phyloP scores from a whole-genome alignment of 75 land plant genomes.

The Gnetum montanum region DNA sequence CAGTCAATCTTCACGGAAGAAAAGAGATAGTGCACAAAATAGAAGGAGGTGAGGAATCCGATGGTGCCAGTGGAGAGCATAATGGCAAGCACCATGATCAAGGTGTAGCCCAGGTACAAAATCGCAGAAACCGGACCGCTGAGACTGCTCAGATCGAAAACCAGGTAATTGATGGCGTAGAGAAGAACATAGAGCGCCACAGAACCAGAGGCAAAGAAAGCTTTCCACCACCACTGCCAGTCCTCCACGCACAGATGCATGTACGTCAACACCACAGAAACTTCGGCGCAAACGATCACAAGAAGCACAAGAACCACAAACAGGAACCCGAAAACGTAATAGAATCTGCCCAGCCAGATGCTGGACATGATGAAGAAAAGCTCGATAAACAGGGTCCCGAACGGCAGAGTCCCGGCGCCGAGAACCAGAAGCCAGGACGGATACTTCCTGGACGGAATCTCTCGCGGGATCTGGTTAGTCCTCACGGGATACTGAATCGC shows the following conservation, averaged over 20 bases:
- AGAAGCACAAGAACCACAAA: slow-evolving; percentile 67
- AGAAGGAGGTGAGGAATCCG: slow-evolving; percentile 79
- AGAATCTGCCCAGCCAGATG: slow-evolving; percentile 85
- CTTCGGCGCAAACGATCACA: slow-evolving; percentile 85
- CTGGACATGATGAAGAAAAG: slow-evolving; percentile 92
- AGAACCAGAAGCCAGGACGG: slow-evolving; percentile 89
- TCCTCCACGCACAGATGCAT: slow-evolving; percentile 95
- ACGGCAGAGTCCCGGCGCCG: slow-evolving; percentile 88
- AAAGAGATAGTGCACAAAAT: slow-evolving; percentile 80
- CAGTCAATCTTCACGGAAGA: slow-evolving; percentile 79
- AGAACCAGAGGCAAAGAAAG: slow-evolving; percentile 87
- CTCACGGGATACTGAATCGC: slow-evolving; percentile 71
- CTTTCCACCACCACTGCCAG: no score
- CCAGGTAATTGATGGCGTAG: slow-evolving; percentile 72
- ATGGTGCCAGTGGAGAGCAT: slow-evolving; percentile 74
- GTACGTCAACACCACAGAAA: slow-evolving; percentile 80
- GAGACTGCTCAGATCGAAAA: slow-evolving; percentile 70
- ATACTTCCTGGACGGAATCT: slow-evolving; percentile 68
- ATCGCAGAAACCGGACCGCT: slow-evolving; percentile 83
- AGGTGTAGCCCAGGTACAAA: slow-evolving; percentile 34
- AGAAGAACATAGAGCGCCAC: slow-evolving; percentile 78
- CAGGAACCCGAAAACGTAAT: slow-evolving; percentile 85
- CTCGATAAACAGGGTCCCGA: slow-evolving; percentile 90
- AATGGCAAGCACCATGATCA: slow-evolving; percentile 67
- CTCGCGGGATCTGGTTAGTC: slow-evolving; percentile 88